These are phyloP conservation scores for Chlamydomonas incerta DNA, from an alignment of 139 green algal species.

Conservation along the genomic window DNA sequence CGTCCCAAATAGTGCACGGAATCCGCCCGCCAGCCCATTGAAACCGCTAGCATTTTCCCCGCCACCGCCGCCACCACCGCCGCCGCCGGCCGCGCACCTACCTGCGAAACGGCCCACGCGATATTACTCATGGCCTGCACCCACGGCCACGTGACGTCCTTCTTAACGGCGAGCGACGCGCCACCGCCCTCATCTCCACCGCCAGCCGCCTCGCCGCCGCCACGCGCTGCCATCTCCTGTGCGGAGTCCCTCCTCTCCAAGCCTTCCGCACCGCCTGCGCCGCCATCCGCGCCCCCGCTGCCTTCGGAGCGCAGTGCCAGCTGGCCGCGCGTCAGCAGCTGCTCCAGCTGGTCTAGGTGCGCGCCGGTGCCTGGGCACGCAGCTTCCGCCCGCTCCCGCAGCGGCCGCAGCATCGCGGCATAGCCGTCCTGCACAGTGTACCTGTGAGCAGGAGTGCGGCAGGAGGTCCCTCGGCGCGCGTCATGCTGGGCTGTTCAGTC, in stretches of 20 bases:
- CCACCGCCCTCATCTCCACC: neutral
- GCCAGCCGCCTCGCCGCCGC: too few species aligned
- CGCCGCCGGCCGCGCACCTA: too few species aligned
- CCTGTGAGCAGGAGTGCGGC: neutral
- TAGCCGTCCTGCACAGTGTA: neutral
- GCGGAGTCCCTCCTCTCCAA: too few species aligned
- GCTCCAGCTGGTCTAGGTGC: neutral
- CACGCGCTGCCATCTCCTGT: too few species aligned
- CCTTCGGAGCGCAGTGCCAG: neutral
- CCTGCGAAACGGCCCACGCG: conserved; percentile 24
- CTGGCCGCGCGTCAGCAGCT: neutral
- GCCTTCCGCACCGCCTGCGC: too few species aligned
- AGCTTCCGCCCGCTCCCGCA: neutral
- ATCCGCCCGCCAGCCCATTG: neutral
- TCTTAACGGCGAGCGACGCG: neutral
- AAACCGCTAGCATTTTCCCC: too few species aligned
- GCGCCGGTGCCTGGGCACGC: too few species aligned
- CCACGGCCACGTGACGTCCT: conserved; percentile 9
- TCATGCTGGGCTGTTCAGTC: too few species aligned
- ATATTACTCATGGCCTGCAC: conserved; percentile 31
- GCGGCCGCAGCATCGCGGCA: neutral
- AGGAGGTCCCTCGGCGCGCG: neutral
- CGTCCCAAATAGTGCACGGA: too few species aligned
- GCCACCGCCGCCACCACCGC: too few species aligned
- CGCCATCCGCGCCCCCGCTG: too few species aligned